A percentile compares a stretch with the other conserved stretches of the same genome.
Evolutionary conservation across 108 stramenopile species (phyloP).

Genomic region (Mayamaea pseudoterrestris): DNA sequence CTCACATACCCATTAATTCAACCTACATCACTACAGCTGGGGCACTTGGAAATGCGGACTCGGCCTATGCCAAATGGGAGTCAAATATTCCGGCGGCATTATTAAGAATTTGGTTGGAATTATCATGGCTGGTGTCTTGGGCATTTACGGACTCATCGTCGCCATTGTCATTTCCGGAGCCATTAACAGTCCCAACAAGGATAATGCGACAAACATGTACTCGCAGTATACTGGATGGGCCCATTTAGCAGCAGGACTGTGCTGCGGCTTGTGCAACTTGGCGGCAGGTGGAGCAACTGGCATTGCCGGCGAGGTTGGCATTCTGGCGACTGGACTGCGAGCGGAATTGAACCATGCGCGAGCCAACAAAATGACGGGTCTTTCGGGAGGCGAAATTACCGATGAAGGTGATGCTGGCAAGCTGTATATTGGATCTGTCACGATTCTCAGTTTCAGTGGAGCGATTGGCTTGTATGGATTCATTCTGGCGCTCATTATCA

Average conservation of each 20-base stretch:
- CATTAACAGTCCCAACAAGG: conserved; percentile 14
- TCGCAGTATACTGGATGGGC: conserved; percentile 35
- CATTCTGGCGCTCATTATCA: conserved; percentile 35
- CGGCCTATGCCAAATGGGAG: conserved; percentile 33
- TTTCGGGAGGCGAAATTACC: conserved; percentile 4
- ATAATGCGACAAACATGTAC: conserved; percentile 14
- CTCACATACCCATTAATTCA: background rate
- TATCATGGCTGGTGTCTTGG: conserved; percentile 42
- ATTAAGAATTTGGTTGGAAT: conserved; percentile 41
- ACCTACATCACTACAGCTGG: conserved; percentile 7
- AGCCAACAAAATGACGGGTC: conserved; percentile 5
- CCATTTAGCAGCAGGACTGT: conserved; percentile 36
- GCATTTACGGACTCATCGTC: conserved; percentile 40
- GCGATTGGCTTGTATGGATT: conserved; percentile 47
- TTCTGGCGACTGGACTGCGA: conserved; percentile 25
- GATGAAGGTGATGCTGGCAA: conserved; percentile 30
- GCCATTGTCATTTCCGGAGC: conserved; percentile 29
- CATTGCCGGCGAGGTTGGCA: conserved; percentile 31
- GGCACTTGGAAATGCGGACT: conserved; percentile 41
- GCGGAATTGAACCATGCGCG: conserved; percentile 12
- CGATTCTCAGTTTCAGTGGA: conserved; percentile 40
- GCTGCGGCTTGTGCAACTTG: conserved; percentile 32
- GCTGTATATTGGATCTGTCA: conserved; percentile 35
- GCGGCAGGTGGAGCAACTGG: conserved; percentile 42
- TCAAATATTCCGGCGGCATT: conserved; percentile 25